Conservation (phyloP, 129 eudicot genomes). For the Pulicaria dysenterica region DNA sequence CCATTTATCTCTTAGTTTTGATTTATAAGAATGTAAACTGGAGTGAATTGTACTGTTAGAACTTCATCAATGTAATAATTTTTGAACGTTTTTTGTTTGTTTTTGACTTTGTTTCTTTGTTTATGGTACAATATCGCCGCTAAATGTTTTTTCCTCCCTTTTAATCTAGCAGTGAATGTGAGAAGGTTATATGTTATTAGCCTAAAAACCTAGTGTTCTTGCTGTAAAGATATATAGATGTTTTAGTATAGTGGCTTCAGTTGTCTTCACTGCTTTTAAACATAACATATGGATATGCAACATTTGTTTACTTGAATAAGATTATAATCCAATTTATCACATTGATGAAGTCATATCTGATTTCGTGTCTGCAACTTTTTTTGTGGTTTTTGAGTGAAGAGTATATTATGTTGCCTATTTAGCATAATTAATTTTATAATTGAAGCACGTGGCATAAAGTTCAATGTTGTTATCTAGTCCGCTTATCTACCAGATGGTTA, state of each 20-base stretch:
- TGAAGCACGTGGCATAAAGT: not conserved
- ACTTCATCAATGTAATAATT: constrained; percentile 11
- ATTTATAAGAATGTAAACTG: not conserved
- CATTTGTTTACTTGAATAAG: not conserved
- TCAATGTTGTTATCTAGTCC: not conserved
- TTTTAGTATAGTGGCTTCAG: not conserved
- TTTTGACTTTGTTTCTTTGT: too few relatives aligned
- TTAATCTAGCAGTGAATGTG: not conserved
- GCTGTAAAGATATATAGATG: not conserved
- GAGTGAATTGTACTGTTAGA: not conserved
- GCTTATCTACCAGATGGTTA: not conserved
- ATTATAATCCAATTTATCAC: not conserved
- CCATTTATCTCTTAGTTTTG: constrained; percentile 4
- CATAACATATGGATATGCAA: not conserved
- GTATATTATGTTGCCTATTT: too few relatives aligned
- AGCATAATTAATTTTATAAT: too few relatives aligned
- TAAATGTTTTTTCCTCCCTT: not conserved
- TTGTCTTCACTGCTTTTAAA: not conserved
- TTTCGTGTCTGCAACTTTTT: too few relatives aligned
- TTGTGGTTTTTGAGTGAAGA: too few relatives aligned
- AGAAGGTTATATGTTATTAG: constrained; percentile 8
- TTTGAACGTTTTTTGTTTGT: too few relatives aligned
- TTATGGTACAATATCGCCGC: not conserved
- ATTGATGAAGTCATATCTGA: too few relatives aligned
- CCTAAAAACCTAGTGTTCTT: not conserved